Base-by-base conservation (phyloP, 1,284 basidiomycete species). In the Boletellus deceptivus region DNA sequence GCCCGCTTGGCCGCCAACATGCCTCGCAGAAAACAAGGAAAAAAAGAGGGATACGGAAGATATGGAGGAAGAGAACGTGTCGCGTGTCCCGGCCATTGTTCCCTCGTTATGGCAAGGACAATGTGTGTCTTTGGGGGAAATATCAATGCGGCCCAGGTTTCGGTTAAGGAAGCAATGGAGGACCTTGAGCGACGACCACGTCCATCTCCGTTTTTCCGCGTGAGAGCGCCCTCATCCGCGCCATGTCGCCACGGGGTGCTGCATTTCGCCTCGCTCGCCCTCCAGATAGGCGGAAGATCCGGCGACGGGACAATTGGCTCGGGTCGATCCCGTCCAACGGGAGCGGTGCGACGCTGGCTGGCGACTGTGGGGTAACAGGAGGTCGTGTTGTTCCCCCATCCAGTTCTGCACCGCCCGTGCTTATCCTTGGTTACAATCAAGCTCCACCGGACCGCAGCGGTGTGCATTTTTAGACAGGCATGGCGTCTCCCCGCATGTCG, bases 21-120 rank as follows among this genome's bases (percentile, higher is more conserved):
- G 22, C 22, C 22, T 22, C 29, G 25, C 46, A 46, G 37, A 38
- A 48, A 50, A 57, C 36, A 29, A 46, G 47, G 40, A 52, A 49
- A 41, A 43, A 34, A 9, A 25, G 6, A 8, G 25, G 8, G 25
- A 25, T 25, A 25, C 8, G 25, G 25, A 25, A 25, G 25, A 25
- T 25, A 25, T 25, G 25, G 25, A 25, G 25, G 25, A 25, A 25
- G 25, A 9, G 25, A 9, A 25, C 25, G 25, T 25, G 25, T 25
- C 25, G 25, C 24, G 35, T 54, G 60, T 63, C 61, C 59, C 61
- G 54, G 47, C 3, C 62, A 52, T 62, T 65, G 67, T 69, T 55
- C 53, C 53, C 67, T 61, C 20, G 17, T 63, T 67, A 65, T 59
- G 62, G 65, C 20, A 69, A 62, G 55, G 46, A 57, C 64, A 65